Evolutionary conservation across 2,329 filamentous ascomycete genomes (phyloP), one percentile per base, ranked within the genome.

Genomic region (Arthroderma sp.): DNA sequence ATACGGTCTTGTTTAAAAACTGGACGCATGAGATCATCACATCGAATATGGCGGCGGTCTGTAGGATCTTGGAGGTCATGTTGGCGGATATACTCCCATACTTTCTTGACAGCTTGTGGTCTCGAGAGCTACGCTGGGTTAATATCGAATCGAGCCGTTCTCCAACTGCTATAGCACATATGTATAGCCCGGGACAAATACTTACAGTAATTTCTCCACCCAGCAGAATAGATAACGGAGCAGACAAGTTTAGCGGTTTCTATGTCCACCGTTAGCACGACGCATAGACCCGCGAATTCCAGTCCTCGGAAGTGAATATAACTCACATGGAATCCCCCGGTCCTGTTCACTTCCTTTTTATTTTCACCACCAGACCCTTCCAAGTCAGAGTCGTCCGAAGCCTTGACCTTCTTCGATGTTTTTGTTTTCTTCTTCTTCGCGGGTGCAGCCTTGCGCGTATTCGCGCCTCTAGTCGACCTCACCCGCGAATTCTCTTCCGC

Each of bases 41-140:
- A 98, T 29, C 78, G 71, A 51, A 98, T 98, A 54, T 94, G 86
- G 22, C 91, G 83, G 63, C 88, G 89, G 68, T 98, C 89, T 51
- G 64, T 78, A 0, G 88, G 89, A 54, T 96, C 88, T 64, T 98
- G 91, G 4, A 98, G 78, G 36, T 87, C 76, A 53, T 88, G 80
- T 48, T 73, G 78, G 58, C 93, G 94, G 67, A 98, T 94, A 59
- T 98, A 87, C 49, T 83, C 81, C 91, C 91, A 98, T 44, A 98
- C 80, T 61, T 84, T 84, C 71, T 96, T 96, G 56, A 98, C 91
- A 0, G 89, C 89, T 63, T 96, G 87, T 0, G 91, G 89, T 36
- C 91, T 83, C 10, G 91, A 94, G 22, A 98, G 76, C 80, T 94
- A 58, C 40, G 6, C 15, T 27, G n/a, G 27, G 27, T 43, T 22